Conservation (phyloP, 768 basidiomycete genomes). For the Suillus clintonianus region DNA sequence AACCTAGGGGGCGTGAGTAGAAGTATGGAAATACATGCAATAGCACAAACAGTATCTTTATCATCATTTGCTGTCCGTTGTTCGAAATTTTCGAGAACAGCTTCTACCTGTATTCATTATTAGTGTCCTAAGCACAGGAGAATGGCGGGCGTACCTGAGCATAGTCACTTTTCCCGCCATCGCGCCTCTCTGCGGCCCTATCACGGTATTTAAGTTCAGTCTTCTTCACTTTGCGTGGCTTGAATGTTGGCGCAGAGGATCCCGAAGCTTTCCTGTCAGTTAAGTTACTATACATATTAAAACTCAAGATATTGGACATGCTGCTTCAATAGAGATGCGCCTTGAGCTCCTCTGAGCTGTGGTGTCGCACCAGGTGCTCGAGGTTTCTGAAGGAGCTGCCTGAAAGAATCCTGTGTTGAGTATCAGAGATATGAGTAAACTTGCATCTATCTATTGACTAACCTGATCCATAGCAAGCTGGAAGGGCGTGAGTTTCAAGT, state of each 20-base stretch:
- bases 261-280: slow-evolving; percentile 47
- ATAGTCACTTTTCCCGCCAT: slow-evolving; percentile 70
- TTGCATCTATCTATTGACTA: neutral
- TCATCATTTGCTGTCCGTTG: slow-evolving; percentile 59
- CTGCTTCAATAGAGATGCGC: neutral
- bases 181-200: slow-evolving; percentile 72
- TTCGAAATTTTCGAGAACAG: slow-evolving; percentile 82
- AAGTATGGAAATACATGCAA: neutral
- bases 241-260: slow-evolving; percentile 67
- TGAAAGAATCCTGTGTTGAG: slow-evolving; percentile 57
- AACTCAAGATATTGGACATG: neutral
- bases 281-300: neutral
- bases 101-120: slow-evolving; percentile 58
- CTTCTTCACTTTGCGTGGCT: slow-evolving; percentile 80
- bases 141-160: slow-evolving; percentile 52
- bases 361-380: slow-evolving; percentile 14
- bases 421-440: neutral
- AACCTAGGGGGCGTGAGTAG: slow-evolving; percentile 44
- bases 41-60: slow-evolving; percentile 52
- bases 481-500: neutral
- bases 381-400: slow-evolving; percentile 46
- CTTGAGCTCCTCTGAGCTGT: slow-evolving; percentile 1
- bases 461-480: slow-evolving; percentile 30
- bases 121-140: neutral
- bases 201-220: slow-evolving; percentile 63